Evolutionary conservation across 805 yeast species (phyloP), one percentile per base, ranked within the genome.

Genomic region (Ogataea pini): DNA sequence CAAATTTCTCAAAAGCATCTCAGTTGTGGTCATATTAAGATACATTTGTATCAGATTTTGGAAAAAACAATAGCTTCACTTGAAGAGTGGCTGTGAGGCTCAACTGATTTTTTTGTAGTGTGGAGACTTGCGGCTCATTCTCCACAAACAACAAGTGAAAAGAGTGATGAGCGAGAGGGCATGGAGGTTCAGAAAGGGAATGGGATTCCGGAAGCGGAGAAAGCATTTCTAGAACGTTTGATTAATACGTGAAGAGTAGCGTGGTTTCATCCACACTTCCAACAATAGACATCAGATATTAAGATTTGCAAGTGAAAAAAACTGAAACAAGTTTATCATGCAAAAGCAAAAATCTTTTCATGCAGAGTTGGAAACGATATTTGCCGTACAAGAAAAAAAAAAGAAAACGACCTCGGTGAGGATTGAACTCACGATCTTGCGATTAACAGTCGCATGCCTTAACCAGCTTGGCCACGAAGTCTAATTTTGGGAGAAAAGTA

Each of bases 1-100:
- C 20, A 44, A 36, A 16, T 9, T 19, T 14, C 24, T 18, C 22
- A 25, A 36, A 13, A 19, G 24, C 19, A 24, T n/a, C 38, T 9
- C 8, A 20, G 20, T 44, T 28, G 12, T 14, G 24, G 25, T 18
- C 31, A 17, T 33, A 28, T 40, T 14, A n/a, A 44, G 41, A 38
- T 28, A 33, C n/a, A 47, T n/a, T 40, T 50, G 54, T 50, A 47
- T 50, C 54, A 50, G 54, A 37, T 46, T 47, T 36, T 12, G 18
- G 29, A 19, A 16, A n/a, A 5, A 41, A 47, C 49, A 50, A 50
- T 47, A 44, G 44, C 36, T 18, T 10, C n/a, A 18, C 32, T 13
- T 20, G 9, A 6, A 10, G 1, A 19, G 42, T 36, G 48, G 46
- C 40, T 7, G 2, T 40, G 49, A 25, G 45, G 49, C 34, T 20